Evolutionary conservation across 2,329 filamentous ascomycete species (phyloP), one percentile per base, ranked within the genome.

Genomic region (Trichoderma cornu-damae): DNA sequence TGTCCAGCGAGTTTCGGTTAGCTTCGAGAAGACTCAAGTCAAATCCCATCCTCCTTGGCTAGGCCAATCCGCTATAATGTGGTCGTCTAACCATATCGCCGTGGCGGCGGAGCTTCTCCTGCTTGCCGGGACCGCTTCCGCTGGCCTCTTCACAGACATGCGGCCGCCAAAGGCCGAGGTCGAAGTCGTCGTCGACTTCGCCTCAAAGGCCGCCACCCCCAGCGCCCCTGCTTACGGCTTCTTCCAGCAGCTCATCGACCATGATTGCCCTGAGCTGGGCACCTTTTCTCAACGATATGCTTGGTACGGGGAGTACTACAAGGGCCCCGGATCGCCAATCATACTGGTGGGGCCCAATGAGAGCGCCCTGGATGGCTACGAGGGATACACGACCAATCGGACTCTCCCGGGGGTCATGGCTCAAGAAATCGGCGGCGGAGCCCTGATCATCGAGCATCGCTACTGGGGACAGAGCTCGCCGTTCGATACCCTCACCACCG

Each of bases 381-480:
- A 90, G 16, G 77, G 79, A 0, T 90, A 80, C 66, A 70, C 91
- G 18, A 84, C 89, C 64, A 90, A 90, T 68, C 86, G 86, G 28
- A 84, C 92, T 46, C 75, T 90, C 1, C 78, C 83, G 43, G 80
- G 80, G 34, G 78, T 87, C 61, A 77, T 93, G 16, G 81, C 85
- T 2, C 74, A 85, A 63, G 84, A 84, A 1, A 86, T 85, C 0
- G 75, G 84, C 60, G 90, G 89, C 2, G 74, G 93, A 18, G 87
- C 84, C 7, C 85, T 95, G 7, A 80, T 93, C 48, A 77, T 94
- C 2, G 90, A 94, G 73, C 89, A 94, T 68, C 83, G 90, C 48
- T 95, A 92, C 76, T 95, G 91, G 68, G 90, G 90, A 57, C 77
- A 77, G 12, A 90, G 86, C 66, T 84, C 86, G 53, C 89, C 89